Percentiles rank a stretch among this genome's conserved stretches.
Conservation (phyloP, 2,329 filamentous ascomycete genomes). For the Coniochaeta sp. region DNA sequence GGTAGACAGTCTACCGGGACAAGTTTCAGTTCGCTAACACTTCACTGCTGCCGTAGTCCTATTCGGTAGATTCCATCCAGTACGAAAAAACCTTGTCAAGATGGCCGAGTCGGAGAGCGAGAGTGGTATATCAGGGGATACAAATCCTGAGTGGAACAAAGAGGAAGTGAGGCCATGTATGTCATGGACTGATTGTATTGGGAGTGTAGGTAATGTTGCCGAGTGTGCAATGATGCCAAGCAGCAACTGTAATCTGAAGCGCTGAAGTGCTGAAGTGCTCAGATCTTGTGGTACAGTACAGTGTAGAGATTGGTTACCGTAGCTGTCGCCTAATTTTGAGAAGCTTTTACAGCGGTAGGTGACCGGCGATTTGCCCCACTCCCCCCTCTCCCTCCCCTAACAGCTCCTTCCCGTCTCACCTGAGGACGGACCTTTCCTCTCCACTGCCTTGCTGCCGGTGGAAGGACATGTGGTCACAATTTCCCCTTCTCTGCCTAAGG, state of each 20-base stretch:
- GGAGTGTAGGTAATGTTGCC: too few species aligned
- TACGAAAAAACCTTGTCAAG: slow-evolving; percentile 19
- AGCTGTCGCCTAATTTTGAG: too few species aligned
- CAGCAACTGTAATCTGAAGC: too few species aligned
- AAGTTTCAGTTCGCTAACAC: too few species aligned
- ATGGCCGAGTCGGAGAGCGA: slow-evolving; percentile 23
- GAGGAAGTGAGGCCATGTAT: slow-evolving; percentile 24
- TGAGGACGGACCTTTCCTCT: not conserved
- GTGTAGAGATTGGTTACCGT: too few species aligned
- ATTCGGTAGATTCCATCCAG: slow-evolving; percentile 26
- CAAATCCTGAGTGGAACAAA: slow-evolving; percentile 33
- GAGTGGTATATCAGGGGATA: slow-evolving; percentile 26
- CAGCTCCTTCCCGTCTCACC: not conserved
- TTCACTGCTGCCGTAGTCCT: slow-evolving; percentile 26
- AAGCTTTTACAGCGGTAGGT: too few species aligned
- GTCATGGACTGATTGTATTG: too few species aligned
- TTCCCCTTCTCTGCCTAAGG: not conserved
- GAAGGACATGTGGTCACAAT: not conserved
- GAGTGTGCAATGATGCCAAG: too few species aligned
- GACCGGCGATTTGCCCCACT: not conserved
- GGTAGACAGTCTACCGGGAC: too few species aligned
- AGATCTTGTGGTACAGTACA: too few species aligned
- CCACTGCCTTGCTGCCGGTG: not conserved
- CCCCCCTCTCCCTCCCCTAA: too few species aligned
- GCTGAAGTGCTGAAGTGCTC: too few species aligned